These are phyloP conservation scores for Metschnikowia peoriensis DNA, from an alignment of 805 yeast genomes.

Conservation along the genomic window DNA sequence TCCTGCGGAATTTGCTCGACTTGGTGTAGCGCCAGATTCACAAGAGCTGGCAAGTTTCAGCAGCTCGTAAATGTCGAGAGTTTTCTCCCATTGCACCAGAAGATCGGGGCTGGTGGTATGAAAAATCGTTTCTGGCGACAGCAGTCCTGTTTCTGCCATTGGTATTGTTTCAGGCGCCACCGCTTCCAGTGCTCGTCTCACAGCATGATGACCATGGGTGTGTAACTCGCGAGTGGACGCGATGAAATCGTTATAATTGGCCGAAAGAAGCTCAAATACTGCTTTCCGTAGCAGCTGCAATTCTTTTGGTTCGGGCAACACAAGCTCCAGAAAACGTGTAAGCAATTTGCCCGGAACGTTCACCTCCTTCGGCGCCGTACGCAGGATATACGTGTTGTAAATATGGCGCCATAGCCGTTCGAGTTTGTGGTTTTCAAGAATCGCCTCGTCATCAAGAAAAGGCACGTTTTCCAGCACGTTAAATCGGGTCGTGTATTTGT, in stretches of 20 bases:
- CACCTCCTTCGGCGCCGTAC: conserved; percentile 32
- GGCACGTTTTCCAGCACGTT: conserved; percentile 11
- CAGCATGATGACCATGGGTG: not conserved
- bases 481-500: conserved; percentile 13
- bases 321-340: conserved; percentile 19
- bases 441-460: conserved; percentile 10
- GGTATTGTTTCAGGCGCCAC: conserved; percentile 20
- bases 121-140: conserved; percentile 3
- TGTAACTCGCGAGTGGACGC: conserved; percentile 17
- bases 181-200: conserved; percentile 22
- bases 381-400: conserved; percentile 25
- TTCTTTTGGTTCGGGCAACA: conserved; percentile 20
- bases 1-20: conserved; percentile 16
- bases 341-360: conserved; percentile 30
- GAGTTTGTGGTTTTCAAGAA: conserved; percentile 8
- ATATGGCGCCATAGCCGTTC: conserved; percentile 27
- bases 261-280: conserved; percentile 31
- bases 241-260: conserved; percentile 34
- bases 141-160: not conserved
- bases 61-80: conserved; percentile 10
- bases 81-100: conserved; percentile 18
- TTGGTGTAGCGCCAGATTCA: conserved; percentile 10
- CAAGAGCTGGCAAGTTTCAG: conserved; percentile 8
- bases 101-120: conserved; percentile 8
- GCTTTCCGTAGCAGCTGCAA: conserved; percentile 17